Base-by-base conservation (phyloP, 129 eudicot species). In the Silybum marianum region DNA sequence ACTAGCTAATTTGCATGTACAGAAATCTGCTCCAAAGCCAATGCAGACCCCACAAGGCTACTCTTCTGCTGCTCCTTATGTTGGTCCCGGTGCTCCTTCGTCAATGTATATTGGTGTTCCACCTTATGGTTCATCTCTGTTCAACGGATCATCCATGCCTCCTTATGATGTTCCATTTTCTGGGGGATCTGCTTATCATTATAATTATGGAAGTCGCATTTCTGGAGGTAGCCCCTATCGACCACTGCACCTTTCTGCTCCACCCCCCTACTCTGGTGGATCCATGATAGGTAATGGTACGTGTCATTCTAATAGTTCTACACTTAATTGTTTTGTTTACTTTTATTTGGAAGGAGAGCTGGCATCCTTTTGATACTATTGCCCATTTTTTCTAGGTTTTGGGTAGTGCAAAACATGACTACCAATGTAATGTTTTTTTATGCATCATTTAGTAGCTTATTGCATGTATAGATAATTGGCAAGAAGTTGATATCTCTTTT, bases 221-320 rank as follows among this genome's bases (percentile, higher is more conserved):
- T 82, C 91, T 77, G 98, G 93, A 26, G 97, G 97, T 30, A 94
- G 93, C 87, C 97, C 97, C 11, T 94, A 82, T 74, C 84, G 92
- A 6, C 96, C 97, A 26, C 63, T 90, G 76, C 97, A 85, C 84
- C 76, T 94, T 36, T 83, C 97, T 75, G 91, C 80, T 28, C 96
- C 97, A 69, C 75, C 97, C 69, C 93, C 98, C 10, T 94, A 94
- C 75, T 72, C 98, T 71, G 66, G 90, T 80, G 95, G 93, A 85
- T 81, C 98, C 42, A 85, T 91, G 88, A 83, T 92, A 67, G 92
- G 93, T 88, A 92, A 87, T 87, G 88, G 94, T 90, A 71, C 42
- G 65, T 54, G 65, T 54, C 65, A 54, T 54, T 54, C 65, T 54
- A 4, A 54, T 8, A n/a, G 26, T 28, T 60, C 7, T 71, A 11